phyloP scores from a whole-genome alignment of 139 green algal genomes.

The Chlorella sp. region DNA sequence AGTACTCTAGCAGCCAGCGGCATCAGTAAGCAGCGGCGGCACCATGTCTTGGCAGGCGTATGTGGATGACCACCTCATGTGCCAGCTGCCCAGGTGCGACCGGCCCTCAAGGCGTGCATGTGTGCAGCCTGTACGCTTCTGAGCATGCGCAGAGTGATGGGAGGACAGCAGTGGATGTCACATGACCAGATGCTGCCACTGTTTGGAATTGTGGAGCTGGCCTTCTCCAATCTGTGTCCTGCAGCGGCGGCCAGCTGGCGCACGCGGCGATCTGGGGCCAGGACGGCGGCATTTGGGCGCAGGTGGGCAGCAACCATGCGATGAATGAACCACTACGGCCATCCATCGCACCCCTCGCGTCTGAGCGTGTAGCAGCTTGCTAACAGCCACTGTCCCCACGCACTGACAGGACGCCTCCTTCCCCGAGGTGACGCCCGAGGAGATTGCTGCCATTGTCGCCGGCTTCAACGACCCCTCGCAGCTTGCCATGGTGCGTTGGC shows the following conservation, averaged over 20 bases:
- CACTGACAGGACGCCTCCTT: constrained; percentile 68
- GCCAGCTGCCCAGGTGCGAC: constrained; percentile 53
- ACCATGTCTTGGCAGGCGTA: constrained; percentile 74
- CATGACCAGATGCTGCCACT: too few species aligned
- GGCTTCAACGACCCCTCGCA: constrained; percentile 59
- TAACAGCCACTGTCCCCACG: neutral
- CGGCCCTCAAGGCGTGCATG: too few species aligned
- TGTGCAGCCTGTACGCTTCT: too few species aligned
- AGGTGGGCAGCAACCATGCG: constrained; percentile 27
- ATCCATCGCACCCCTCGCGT: too few species aligned
- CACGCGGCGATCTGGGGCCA: constrained; percentile 77
- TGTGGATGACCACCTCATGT: constrained; percentile 77
- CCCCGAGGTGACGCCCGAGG: constrained; percentile 59
- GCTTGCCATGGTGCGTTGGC: neutral
- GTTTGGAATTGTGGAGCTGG: too few species aligned
- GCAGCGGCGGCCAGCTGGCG: constrained; percentile 59
- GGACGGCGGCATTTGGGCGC: constrained; percentile 81
- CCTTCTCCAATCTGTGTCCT: too few species aligned
- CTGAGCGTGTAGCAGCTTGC: too few species aligned
- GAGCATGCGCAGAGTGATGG: too few species aligned
- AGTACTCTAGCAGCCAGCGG: too few species aligned
- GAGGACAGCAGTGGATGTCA: too few species aligned
- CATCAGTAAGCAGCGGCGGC: neutral
- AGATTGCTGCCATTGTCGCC: constrained; percentile 57
- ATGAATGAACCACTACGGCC: too few species aligned